Conservation (phyloP, 2,329 filamentous ascomycete species). For the Cytospora piceae region DNA sequence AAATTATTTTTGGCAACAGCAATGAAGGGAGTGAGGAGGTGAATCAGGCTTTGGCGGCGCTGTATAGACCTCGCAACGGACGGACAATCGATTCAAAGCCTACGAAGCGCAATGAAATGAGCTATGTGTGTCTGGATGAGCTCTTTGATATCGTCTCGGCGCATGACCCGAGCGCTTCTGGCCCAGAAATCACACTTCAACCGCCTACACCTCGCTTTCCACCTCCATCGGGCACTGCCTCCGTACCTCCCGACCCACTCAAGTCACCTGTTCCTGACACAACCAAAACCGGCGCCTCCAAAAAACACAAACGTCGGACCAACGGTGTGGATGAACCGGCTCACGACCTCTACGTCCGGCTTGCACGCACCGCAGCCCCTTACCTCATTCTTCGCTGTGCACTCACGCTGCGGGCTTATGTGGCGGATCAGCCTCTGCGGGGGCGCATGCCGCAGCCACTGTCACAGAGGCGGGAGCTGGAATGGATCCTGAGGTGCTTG, state of each 20-base stretch:
- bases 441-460: slow-evolving; percentile 88
- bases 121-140: slow-evolving; percentile 79
- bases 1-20: slow-evolving; percentile 56
- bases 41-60: slow-evolving; percentile 41
- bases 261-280: slow-evolving; percentile 28
- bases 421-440: slow-evolving; percentile 87
- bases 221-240: slow-evolving; percentile 34
- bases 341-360: slow-evolving; percentile 52
- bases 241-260: slow-evolving; percentile 27
- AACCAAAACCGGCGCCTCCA: slow-evolving; percentile 18
- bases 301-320: slow-evolving; percentile 30
- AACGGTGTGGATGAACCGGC: slow-evolving; percentile 35
- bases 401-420: slow-evolving; percentile 79
- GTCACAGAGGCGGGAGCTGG: slow-evolving; percentile 76
- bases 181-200: slow-evolving; percentile 45
- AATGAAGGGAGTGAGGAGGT: slow-evolving; percentile 55
- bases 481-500: slow-evolving; percentile 70
- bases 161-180: slow-evolving; percentile 45
- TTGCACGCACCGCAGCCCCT: slow-evolving; percentile 77
- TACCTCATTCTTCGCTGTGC: slow-evolving; percentile 83
- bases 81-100: slow-evolving; percentile 71
- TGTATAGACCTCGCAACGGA: slow-evolving; percentile 70
- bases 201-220: slow-evolving; percentile 50
- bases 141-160: slow-evolving; percentile 70
- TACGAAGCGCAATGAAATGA: slow-evolving; percentile 70